Evolutionary conservation across 2,329 filamentous ascomycete genomes (phyloP), one percentile per base, ranked within the genome.

Genomic region (Malbranchea zuffiana): DNA sequence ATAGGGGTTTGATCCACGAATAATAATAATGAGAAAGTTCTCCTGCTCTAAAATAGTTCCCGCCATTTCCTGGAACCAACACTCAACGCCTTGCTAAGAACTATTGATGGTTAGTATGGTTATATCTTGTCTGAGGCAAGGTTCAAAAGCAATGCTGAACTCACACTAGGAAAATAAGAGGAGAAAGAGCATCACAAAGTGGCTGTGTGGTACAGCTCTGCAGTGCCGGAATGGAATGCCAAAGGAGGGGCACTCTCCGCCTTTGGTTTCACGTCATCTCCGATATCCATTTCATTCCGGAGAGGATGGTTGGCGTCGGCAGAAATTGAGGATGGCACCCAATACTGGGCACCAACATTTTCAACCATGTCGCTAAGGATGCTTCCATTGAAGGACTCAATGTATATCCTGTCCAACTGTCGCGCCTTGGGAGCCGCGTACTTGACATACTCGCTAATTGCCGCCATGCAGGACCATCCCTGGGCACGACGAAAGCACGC

Each of bases 401-500:
- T 57, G 37, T 49, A 57, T 12, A 40, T 46, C 24, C 47, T 44
- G 33, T 57, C 54, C 5, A 56, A 36, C 4, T 59, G 52, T 19
- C 71, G 65, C 11, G 65, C 60, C 42, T 74, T 74, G 0, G 62
- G 60, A 23, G 54, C 56, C 0, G 71, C 65, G 47, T 78, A 87
- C 1, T 65, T 62, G 44, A 69, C 66, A 62, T 93, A 94, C 58
- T 95, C 87, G 34, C 74, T 67, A 23, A 90, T 57, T 23, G 82
- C 73, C 11, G 66, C 62, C 1, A 69, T 56, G 1, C 75, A 56
- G 12, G 75, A 64, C 77, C 82, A 83, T 10, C 80, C 75, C 10
- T 75, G 72, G 8, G 82, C 61, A 54, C 82, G 83, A 44, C 86
- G 78, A 44, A 92, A 71, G 40, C 82, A 78, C 12, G 77, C 87